Evolutionary conservation across 2,329 filamentous ascomycete species (phyloP), one percentile per base, ranked within the genome.

Genomic region (Cladosporium sp.): DNA sequence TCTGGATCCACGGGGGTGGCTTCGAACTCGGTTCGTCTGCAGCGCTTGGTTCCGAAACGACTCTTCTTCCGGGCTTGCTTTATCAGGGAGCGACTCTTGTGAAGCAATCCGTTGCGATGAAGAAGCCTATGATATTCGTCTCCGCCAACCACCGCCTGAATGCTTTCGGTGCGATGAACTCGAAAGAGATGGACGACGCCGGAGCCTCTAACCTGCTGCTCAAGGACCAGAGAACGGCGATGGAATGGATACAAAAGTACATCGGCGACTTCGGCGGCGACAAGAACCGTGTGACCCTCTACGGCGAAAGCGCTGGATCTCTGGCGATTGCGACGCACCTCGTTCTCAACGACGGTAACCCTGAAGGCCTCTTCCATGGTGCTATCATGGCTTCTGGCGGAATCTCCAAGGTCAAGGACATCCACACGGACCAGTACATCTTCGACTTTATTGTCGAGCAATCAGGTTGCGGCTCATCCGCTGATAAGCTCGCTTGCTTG

Each of bases 401-500:
- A 21, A 60, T 60, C 1, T 18, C 56, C 18, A 61, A 58, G n/a
- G 67, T 67, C 58, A 62, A 68, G 11, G 61, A 49, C 21, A 65
- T 62, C 26, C 29, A 64, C 14, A 49, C 62, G 12, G 65, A 68
- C 29, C 67, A 68, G 28, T 44, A 50, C 29, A 50, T 68, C 3
- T 91, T 91, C 72, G 82, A 91, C 72, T 77, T 79, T 0, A 84
- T 92, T 2, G 86, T 88, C 5, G 69, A 73, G 11, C 65, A 65
- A 35, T 65, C 66, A 0, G 87, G 81, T 3, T 68, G 67, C 49
- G 58, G 37, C 14, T 28, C 49, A 3, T 77, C 83, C 1, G 69
- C 75, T 0, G 83, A 90, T 72, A 87, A 85, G 0, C 80, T 91
- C 12, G 80, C 82, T 12, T 92, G 89, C 73, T 84, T 94, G 14